phyloP scores from a whole-genome alignment of 306 rosid species.

The Abrus precatorius region DNA sequence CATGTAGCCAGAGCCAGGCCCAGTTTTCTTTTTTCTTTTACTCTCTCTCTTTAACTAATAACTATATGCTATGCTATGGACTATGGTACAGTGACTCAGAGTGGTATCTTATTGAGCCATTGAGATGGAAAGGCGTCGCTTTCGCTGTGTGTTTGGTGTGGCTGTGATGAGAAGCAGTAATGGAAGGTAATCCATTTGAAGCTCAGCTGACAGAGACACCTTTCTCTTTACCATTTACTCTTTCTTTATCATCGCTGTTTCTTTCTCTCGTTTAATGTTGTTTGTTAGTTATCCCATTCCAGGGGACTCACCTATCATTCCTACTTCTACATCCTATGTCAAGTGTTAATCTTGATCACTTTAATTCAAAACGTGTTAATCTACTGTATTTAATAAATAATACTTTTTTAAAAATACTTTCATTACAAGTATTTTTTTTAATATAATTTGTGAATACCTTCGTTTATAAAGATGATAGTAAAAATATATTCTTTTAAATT shows the following conservation, averaged over 20 bases:
- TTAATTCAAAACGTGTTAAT: too few relatives aligned
- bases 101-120: constrained; percentile 26
- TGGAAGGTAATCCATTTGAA: constrained; percentile 38
- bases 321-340: constrained; percentile 9
- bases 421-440: too few relatives aligned
- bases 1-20: neutral
- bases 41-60: constrained; percentile 33
- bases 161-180: constrained; percentile 5
- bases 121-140: constrained; percentile 51
- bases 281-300: neutral
- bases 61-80: neutral
- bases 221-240: constrained; percentile 36
- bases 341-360: too few relatives aligned
- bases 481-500: too few relatives aligned
- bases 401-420: too few relatives aligned
- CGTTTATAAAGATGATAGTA: too few relatives aligned
- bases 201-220: constrained; percentile 41
- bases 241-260: neutral
- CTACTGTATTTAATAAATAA: too few relatives aligned
- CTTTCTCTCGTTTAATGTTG: neutral
- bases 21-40: constrained; percentile 46
- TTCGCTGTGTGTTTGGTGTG: constrained; percentile 46
- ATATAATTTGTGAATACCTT: too few relatives aligned
- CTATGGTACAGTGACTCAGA: neutral
- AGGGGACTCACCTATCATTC: neutral